Evolutionary conservation across 331 rosid species (phyloP).

Genomic region (Quercus lobata): DNA sequence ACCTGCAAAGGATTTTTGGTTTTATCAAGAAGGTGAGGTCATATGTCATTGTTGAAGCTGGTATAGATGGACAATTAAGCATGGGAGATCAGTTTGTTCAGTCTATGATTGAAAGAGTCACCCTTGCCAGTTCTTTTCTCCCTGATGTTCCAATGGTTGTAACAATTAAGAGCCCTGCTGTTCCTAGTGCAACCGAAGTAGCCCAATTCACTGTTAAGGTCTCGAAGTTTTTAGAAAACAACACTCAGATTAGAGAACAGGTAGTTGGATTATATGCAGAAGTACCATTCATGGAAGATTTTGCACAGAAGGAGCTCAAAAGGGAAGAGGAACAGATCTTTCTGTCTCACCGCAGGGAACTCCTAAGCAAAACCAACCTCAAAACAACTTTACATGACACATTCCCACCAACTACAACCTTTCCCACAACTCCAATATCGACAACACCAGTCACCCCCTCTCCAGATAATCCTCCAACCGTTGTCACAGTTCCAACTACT

Average conservation of each 20-base stretch:
- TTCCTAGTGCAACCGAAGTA: conserved; percentile 35
- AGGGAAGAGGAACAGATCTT: conserved; percentile 34
- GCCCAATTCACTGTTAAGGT: conserved; percentile 35
- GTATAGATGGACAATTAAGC: conserved; percentile 33
- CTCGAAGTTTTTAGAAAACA: conserved; percentile 41
- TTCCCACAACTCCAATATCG: conserved; percentile 55
- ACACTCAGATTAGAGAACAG: conserved; percentile 27
- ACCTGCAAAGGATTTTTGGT: conserved; percentile 31
- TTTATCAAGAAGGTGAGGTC: conserved; percentile 42
- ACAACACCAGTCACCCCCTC: conserved; percentile 32
- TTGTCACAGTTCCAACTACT: conserved; percentile 72
- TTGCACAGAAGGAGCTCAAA: conserved; percentile 32
- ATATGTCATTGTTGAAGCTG: conserved; percentile 46
- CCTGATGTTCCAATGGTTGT: conserved; percentile 52
- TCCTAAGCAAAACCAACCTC: conserved; percentile 23
- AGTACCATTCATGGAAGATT: conserved; percentile 33
- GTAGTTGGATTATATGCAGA: conserved; percentile 48
- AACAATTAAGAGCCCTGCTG: conserved; percentile 34
- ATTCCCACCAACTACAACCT: conserved; percentile 46
- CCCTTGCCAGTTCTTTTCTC: conserved; percentile 36
- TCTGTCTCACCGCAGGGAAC: conserved; percentile 35
- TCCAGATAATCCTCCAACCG: conserved; percentile 51
- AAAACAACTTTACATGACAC: conserved; percentile 38
- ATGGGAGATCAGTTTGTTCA: conserved; percentile 38
- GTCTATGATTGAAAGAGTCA: conserved; percentile 31